These are phyloP conservation scores for Boletus insuetus DNA, from an alignment of 768 basidiomycete species.

Conservation along the genomic window DNA sequence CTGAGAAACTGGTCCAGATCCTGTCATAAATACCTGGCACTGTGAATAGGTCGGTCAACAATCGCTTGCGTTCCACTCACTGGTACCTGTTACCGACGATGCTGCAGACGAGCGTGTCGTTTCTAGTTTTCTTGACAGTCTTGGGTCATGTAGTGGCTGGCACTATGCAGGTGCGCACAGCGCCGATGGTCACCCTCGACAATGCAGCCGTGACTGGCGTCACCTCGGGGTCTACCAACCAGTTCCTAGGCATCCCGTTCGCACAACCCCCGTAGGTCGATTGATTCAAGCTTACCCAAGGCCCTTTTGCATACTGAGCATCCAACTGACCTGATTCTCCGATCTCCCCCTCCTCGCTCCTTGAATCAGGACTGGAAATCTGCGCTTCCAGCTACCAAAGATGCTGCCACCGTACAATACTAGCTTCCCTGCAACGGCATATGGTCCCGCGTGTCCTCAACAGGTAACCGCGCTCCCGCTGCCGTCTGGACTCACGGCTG, in stretches of 20 bases:
- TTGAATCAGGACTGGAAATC: slow-evolving; percentile 27
- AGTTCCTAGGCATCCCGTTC: slow-evolving; percentile 43
- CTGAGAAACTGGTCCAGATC: no score
- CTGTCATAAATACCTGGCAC: no score
- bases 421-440: slow-evolving; percentile 1
- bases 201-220: slow-evolving; percentile 29
- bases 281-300: not conserved
- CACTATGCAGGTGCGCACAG: not conserved
- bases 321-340: no score
- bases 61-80: no score
- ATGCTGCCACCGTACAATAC: slow-evolving; percentile 1
- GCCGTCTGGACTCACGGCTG: slow-evolving; percentile 11
- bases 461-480: slow-evolving; percentile 3
- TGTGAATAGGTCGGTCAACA: no score
- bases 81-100: not conserved
- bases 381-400: slow-evolving; percentile 33
- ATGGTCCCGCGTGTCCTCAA: slow-evolving; percentile 13
- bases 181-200: slow-evolving; percentile 28
- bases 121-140: not conserved
- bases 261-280: slow-evolving; percentile 37
- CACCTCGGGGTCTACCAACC: slow-evolving; percentile 17
- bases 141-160: not conserved
- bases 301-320: no score
- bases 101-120: not conserved
- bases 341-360: no score